phyloP scores from a whole-genome alignment of 2,329 filamentous ascomycete species.

The Fusarium anthophilum region DNA sequence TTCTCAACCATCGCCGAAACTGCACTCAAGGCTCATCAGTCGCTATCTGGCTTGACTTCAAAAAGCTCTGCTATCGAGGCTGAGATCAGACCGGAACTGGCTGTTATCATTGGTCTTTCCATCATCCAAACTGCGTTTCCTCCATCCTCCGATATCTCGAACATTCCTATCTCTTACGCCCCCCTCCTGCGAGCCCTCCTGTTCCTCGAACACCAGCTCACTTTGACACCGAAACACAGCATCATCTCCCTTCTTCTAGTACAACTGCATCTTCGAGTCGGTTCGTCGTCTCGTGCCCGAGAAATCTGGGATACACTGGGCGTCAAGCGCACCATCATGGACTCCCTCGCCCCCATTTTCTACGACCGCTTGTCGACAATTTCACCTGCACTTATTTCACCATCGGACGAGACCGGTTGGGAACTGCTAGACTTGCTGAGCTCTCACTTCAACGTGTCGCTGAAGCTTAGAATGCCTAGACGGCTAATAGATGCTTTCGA shows the following conservation, averaged over 20 bases:
- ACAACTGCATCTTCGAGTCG: constrained; percentile 61
- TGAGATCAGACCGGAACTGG: constrained; percentile 47
- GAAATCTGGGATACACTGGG: constrained; percentile 61
- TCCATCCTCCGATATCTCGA: constrained; percentile 31
- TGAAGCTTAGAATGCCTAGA: constrained; percentile 57
- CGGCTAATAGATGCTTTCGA: constrained; percentile 59
- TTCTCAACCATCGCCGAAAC: constrained; percentile 38
- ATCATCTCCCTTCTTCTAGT: constrained; percentile 60
- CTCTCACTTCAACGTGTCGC: constrained; percentile 57
- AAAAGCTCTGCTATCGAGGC: constrained; percentile 31
- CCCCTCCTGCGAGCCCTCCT: constrained; percentile 59
- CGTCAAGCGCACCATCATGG: constrained; percentile 67
- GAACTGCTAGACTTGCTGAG: constrained; percentile 54
- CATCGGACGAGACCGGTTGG: constrained; percentile 46
- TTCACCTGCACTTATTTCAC: constrained; percentile 53
- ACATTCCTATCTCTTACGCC: constrained; percentile 32
- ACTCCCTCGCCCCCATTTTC: constrained; percentile 63
- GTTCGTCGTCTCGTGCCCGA: constrained; percentile 58
- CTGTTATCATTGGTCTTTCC: constrained; percentile 49
- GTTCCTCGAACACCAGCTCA: constrained; percentile 60
- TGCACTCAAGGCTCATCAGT: constrained; percentile 34
- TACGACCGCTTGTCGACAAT: constrained; percentile 65
- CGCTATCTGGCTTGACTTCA: constrained; percentile 10
- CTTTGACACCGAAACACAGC: constrained; percentile 56
- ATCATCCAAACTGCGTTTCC: constrained; percentile 46